A percentile compares a stretch with the other conserved stretches of the same genome.
Evolutionary conservation across 371 early-diverging fungal species (phyloP).

Genomic region (Mucor lusitanicus): DNA sequence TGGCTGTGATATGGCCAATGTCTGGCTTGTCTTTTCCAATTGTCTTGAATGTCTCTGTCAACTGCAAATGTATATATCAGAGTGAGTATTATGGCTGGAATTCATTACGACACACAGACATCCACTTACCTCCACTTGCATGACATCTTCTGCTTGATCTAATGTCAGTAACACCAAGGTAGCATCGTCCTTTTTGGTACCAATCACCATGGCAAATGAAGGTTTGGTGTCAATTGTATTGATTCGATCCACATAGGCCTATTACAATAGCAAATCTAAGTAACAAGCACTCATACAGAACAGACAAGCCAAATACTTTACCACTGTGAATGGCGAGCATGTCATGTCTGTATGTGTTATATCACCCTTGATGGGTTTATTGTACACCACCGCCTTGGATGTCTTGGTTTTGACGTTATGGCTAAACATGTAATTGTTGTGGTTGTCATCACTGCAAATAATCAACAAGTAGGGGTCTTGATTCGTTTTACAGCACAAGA

Average conservation of each 20-base stretch:
- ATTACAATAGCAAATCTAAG: not conserved
- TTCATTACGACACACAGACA: too few relatives aligned
- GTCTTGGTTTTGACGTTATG: not conserved
- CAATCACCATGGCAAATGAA: constrained; percentile 1
- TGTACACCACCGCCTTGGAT: not conserved
- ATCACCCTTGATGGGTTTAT: not conserved
- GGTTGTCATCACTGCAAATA: not conserved
- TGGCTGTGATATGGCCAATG: constrained; percentile 14
- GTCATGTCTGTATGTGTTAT: constrained; percentile 12
- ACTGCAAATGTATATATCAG: not conserved
- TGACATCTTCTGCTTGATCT: not conserved
- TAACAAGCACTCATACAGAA: not conserved
- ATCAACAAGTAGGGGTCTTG: constrained; percentile 6
- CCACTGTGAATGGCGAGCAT: constrained; percentile 10
- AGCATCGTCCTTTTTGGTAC: not conserved
- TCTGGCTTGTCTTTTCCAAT: not conserved
- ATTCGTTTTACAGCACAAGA: not conserved
- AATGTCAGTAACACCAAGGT: constrained; percentile 2
- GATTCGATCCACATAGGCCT: constrained; percentile 8
- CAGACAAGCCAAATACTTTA: not conserved
- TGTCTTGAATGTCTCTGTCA: not conserved
- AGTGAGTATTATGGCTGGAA: not conserved
- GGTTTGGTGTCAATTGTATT: not conserved
- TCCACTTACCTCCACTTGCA: not conserved
- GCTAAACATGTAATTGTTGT: constrained; percentile 7